Evolutionary conservation across 768 basidiomycete genomes (phyloP).

Genomic region (Hortiboletus flavorubellus): DNA sequence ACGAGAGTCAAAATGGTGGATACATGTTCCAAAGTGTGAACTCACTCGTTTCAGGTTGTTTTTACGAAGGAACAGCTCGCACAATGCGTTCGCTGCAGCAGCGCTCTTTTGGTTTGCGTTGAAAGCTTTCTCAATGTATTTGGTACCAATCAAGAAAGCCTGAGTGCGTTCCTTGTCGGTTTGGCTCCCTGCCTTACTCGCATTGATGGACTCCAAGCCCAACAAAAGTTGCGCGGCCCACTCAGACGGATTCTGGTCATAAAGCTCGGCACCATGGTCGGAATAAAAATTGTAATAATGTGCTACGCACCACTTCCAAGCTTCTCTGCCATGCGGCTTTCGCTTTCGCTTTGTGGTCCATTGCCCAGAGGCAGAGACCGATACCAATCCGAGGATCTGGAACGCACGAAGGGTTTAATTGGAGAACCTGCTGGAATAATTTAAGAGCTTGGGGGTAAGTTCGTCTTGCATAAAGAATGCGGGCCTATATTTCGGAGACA

Average conservation of each 20-base stretch:
- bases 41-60: constrained; percentile 57
- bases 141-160: constrained; percentile 62
- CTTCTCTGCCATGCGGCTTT: constrained; percentile 89
- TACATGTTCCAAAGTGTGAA: constrained; percentile 9
- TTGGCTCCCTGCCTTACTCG: constrained; percentile 68
- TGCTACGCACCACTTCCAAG: constrained; percentile 69
- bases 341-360: constrained; percentile 80
- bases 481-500: constrained; percentile 46
- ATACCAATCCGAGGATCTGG: constrained; percentile 97
- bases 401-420: constrained; percentile 69
- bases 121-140: constrained; percentile 74
- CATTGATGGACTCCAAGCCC: constrained; percentile 83
- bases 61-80: constrained; percentile 74
- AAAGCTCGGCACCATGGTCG: not conserved
- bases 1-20: not conserved
- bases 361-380: constrained; percentile 88
- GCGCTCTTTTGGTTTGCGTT: constrained; percentile 69
- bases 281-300: not conserved
- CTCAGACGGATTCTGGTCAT: constrained; percentile 64
- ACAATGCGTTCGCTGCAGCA: constrained; percentile 79
- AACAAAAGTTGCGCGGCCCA: constrained; percentile 81
- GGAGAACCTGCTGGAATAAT: constrained; percentile 81
- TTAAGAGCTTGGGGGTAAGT: constrained; percentile 78
- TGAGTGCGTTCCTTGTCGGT: constrained; percentile 60
- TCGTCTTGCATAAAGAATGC: constrained; percentile 78